Conservation (phyloP, 129 eudicot genomes). For the Centaurea solstitialis region DNA sequence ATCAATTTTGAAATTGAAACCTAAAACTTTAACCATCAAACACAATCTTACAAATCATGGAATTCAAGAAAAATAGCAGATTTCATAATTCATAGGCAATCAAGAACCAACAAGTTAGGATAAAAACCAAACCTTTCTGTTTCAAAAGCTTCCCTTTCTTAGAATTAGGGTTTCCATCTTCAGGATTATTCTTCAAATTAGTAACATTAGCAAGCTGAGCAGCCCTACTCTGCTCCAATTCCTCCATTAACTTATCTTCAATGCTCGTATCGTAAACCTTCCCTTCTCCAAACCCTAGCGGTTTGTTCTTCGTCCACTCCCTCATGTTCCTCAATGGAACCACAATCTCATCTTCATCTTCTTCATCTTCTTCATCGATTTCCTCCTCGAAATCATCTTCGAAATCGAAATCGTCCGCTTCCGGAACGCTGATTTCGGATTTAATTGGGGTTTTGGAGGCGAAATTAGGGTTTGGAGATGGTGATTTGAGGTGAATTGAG, state of each 20-base stretch:
- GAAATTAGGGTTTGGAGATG: slow-evolving; percentile 36
- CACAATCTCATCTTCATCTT: slow-evolving; percentile 50
- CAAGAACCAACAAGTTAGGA: not conserved
- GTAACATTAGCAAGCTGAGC: slow-evolving; percentile 80
- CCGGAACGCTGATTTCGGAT: slow-evolving; percentile 8
- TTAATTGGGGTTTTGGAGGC: slow-evolving; percentile 41
- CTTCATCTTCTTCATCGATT: slow-evolving; percentile 37
- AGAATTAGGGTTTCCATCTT: slow-evolving; percentile 21
- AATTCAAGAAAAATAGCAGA: not conserved
- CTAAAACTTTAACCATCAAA: not conserved
- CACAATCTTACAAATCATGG: not conserved
- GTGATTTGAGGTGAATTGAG: slow-evolving; percentile 27
- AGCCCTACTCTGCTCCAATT: slow-evolving; percentile 68
- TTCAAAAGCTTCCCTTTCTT: slow-evolving; percentile 43
- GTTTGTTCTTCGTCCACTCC: slow-evolving; percentile 61
- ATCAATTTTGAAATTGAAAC: not conserved
- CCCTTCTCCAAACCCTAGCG: slow-evolving; percentile 91
- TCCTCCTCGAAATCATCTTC: slow-evolving; percentile 46
- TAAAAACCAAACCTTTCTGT: slow-evolving; percentile 46
- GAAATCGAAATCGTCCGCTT: slow-evolving; percentile 31
- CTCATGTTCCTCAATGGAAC: slow-evolving; percentile 63
- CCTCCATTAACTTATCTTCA: slow-evolving; percentile 81
- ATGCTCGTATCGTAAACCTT: slow-evolving; percentile 80
- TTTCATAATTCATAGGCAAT: not conserved
- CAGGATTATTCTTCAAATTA: slow-evolving; percentile 63